These are phyloP conservation scores for Neophaeococcomyces aloes DNA, from an alignment of 2,329 filamentous ascomycete genomes.

Conservation along the genomic window DNA sequence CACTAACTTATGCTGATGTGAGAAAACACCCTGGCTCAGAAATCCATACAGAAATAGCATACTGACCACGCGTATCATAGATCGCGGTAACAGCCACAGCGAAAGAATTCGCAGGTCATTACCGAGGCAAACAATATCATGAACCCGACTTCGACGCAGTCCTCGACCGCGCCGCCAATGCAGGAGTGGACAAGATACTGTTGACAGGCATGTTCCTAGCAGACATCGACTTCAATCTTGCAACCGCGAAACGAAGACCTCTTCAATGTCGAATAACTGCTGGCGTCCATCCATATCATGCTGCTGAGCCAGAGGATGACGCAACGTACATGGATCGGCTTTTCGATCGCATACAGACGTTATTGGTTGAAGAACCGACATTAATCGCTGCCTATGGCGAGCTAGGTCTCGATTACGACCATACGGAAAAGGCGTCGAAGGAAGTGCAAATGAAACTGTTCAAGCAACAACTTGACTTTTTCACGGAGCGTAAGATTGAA, in stretches of 20 bases:
- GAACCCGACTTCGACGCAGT: slow-evolving; percentile 33
- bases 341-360: slow-evolving; percentile 16
- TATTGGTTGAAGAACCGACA: slow-evolving; percentile 22
- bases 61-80: too few relatives aligned
- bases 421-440: slow-evolving; percentile 34
- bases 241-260: slow-evolving; percentile 24
- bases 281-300: slow-evolving; percentile 44
- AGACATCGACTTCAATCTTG: slow-evolving; percentile 32
- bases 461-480: slow-evolving; percentile 33
- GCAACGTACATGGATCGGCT: slow-evolving; percentile 6
- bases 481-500: slow-evolving; percentile 22
- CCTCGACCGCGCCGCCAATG: slow-evolving; percentile 3
- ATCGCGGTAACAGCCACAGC: slow-evolving; percentile 25
- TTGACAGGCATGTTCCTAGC: slow-evolving; percentile 32
- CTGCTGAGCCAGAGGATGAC: slow-evolving; percentile 31
- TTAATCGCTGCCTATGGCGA: slow-evolving; percentile 40
- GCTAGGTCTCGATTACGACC: slow-evolving; percentile 42
- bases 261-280: slow-evolving; percentile 38
- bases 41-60: too few relatives aligned
- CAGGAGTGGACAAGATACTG: slow-evolving; percentile 3
- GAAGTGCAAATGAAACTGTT: slow-evolving; percentile 34
- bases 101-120: slow-evolving; percentile 40
- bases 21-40: too few relatives aligned
- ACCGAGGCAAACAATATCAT: slow-evolving; percentile 41
- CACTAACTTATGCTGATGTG: too few relatives aligned